These are phyloP conservation scores for Pseudozyma hubeiensis DNA, from an alignment of 1,284 basidiomycete genomes.

Conservation along the genomic window DNA sequence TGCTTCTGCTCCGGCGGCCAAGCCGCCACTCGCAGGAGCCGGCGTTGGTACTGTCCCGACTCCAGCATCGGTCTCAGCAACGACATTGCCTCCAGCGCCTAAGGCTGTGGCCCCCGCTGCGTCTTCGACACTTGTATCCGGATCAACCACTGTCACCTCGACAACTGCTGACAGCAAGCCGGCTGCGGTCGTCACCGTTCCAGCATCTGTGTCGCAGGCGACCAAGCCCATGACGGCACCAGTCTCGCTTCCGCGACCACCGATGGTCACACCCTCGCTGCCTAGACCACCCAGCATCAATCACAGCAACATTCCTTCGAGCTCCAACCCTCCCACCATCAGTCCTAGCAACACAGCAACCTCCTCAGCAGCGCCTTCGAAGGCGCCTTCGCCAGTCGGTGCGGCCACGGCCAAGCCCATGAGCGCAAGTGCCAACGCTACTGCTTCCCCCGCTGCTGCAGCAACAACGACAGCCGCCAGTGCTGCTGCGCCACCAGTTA, in stretches of 20 bases:
- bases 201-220: constrained; percentile 14
- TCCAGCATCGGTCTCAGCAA: background rate
- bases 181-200: constrained; percentile 6
- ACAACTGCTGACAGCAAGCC: constrained; percentile 14
- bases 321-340: constrained; percentile 6
- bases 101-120: constrained; percentile 10
- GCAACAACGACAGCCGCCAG: background rate
- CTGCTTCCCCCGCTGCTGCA: constrained; percentile 5
- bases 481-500: background rate
- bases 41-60: constrained; percentile 1
- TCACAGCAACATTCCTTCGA: constrained; percentile 30
- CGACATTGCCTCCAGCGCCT: background rate
- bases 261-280: constrained; percentile 34
- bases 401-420: constrained; percentile 8
- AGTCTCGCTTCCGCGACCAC: constrained; percentile 39
- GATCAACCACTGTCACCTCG: constrained; percentile 1
- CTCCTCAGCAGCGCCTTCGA: constrained; percentile 4
- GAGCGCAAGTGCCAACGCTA: constrained; percentile 3
- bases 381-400: constrained; percentile 1
- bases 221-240: constrained; percentile 30
- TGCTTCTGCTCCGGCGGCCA: background rate
- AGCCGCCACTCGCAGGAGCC: background rate
- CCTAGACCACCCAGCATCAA: constrained; percentile 45
- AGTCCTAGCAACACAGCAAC: constrained; percentile 2
- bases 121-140: constrained; percentile 7